phyloP scores from a whole-genome alignment of 208 protist species.

The Strigomonas culicis region DNA sequence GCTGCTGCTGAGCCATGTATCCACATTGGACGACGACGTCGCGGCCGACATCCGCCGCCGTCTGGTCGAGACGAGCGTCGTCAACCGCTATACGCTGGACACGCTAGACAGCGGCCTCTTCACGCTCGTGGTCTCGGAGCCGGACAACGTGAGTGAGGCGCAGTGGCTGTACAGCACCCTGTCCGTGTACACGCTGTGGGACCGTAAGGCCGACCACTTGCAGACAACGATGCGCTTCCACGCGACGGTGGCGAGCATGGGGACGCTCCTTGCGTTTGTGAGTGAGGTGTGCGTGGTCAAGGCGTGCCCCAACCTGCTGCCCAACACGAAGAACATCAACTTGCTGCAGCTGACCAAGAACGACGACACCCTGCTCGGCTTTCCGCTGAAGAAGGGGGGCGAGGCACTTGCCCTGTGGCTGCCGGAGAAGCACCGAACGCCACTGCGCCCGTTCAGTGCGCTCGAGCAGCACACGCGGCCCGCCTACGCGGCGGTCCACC shows the following conservation, averaged over 20 bases:
- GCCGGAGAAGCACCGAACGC: slow-evolving; percentile 62
- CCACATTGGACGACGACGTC: slow-evolving; percentile 28
- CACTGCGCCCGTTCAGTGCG: slow-evolving; percentile 37
- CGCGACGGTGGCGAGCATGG: slow-evolving; percentile 2
- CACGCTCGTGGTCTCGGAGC: slow-evolving; percentile 48
- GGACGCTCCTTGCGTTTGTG: not conserved
- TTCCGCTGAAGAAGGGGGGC: not conserved
- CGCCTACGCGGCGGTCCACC: not conserved
- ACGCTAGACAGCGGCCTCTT: slow-evolving; percentile 56
- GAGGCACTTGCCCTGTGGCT: slow-evolving; percentile 65
- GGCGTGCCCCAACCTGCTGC: not conserved
- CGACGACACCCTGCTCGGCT: not conserved
- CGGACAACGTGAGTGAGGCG: slow-evolving; percentile 3
- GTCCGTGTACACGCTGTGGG: slow-evolving; percentile 33
- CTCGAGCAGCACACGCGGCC: not conserved
- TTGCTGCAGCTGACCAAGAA: not conserved
- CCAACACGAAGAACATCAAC: no score
- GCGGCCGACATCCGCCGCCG: slow-evolving; percentile 60
- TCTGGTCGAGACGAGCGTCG: slow-evolving; percentile 43
- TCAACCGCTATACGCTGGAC: slow-evolving; percentile 57
- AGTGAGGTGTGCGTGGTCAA: not conserved
- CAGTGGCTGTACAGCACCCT: slow-evolving; percentile 66
- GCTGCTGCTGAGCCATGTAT: slow-evolving; percentile 42
- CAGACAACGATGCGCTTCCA: slow-evolving; percentile 4
- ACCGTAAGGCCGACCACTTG: slow-evolving; percentile 8